These are phyloP conservation scores for Debaryomyces subglobosus DNA, from an alignment of 1,139 yeast genomes.

Conservation along the genomic window DNA sequence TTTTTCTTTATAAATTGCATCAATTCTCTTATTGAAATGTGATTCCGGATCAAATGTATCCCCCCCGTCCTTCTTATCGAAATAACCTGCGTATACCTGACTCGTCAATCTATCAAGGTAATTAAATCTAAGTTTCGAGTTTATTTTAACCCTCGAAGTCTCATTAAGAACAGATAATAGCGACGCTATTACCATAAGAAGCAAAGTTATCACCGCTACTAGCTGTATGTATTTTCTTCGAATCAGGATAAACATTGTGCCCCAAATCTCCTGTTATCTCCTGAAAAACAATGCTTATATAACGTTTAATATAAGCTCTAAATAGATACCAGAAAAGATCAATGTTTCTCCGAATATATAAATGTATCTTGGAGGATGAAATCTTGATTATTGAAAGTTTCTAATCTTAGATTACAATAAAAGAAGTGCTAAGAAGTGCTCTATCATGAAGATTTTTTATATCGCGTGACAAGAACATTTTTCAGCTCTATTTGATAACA, in stretches of 20 bases:
- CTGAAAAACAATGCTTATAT: not conserved
- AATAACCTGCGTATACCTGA: constrained; percentile 11
- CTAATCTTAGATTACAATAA: not conserved
- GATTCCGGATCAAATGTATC: constrained; percentile 20
- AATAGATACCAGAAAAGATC: not conserved
- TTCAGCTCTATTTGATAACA: not conserved
- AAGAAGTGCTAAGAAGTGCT: not conserved
- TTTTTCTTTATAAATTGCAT: constrained; percentile 20
- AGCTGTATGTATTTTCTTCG: constrained; percentile 9
- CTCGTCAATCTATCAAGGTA: constrained; percentile 14
- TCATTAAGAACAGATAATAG: constrained; percentile 1
- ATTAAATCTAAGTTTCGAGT: constrained; percentile 1
- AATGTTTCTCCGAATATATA: not conserved
- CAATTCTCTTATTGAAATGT: constrained; percentile 25
- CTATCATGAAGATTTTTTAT: not conserved
- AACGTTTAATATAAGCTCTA: not conserved
- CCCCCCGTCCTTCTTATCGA: not conserved
- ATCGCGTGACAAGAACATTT: not conserved
- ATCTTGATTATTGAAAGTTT: not conserved
- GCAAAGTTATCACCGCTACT: constrained; percentile 1
- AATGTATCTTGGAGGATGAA: not conserved
- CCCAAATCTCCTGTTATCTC: not conserved
- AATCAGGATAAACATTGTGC: constrained; percentile 10
- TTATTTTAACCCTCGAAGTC: constrained; percentile 1
- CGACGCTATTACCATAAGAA: constrained; percentile 2